These are phyloP conservation scores for Termitomyces sp. DNA, from an alignment of 768 basidiomycete species.

Conservation along the genomic window DNA sequence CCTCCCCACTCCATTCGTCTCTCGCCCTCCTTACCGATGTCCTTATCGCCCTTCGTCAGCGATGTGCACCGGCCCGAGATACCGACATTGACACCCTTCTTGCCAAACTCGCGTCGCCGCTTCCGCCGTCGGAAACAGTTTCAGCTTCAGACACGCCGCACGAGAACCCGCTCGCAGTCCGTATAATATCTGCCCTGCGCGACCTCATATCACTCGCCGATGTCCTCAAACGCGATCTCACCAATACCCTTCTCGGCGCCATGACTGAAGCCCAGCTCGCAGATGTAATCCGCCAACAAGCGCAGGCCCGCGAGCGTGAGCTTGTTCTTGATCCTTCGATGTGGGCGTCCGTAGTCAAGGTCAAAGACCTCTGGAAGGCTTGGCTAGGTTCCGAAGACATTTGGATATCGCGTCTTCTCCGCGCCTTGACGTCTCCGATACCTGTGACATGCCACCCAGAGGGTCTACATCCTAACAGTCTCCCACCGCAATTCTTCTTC, in stretches of 20 bases:
- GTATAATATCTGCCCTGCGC: slow-evolving; percentile 42
- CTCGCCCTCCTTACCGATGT: slow-evolving; percentile 50
- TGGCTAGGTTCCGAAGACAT: slow-evolving; percentile 8
- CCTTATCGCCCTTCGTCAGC: slow-evolving; percentile 42
- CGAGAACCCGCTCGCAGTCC: slow-evolving; percentile 30
- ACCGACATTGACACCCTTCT: slow-evolving; percentile 40
- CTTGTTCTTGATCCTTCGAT: slow-evolving; percentile 48
- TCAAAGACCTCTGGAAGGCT: slow-evolving; percentile 2
- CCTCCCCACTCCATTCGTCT: slow-evolving; percentile 57
- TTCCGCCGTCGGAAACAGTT: not conserved
- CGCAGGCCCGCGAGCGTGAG: slow-evolving; percentile 47
- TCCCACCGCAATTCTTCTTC: slow-evolving; percentile 68
- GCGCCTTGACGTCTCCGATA: slow-evolving; percentile 31
- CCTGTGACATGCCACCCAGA: slow-evolving; percentile 31
- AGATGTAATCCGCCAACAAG: slow-evolving; percentile 43
- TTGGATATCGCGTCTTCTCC: slow-evolving; percentile 46
- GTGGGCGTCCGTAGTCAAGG: slow-evolving; percentile 18
- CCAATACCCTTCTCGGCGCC: slow-evolving; percentile 54
- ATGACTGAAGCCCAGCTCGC: slow-evolving; percentile 61
- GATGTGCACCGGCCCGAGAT: slow-evolving; percentile 68
- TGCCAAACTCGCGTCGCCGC: slow-evolving; percentile 13
- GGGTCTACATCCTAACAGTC: slow-evolving; percentile 29
- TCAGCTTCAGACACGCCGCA: not conserved
- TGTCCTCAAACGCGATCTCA: slow-evolving; percentile 65
- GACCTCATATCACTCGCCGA: slow-evolving; percentile 47